phyloP scores from a whole-genome alignment of 352 stramenopile genomes.

The Pythium sp. region DNA sequence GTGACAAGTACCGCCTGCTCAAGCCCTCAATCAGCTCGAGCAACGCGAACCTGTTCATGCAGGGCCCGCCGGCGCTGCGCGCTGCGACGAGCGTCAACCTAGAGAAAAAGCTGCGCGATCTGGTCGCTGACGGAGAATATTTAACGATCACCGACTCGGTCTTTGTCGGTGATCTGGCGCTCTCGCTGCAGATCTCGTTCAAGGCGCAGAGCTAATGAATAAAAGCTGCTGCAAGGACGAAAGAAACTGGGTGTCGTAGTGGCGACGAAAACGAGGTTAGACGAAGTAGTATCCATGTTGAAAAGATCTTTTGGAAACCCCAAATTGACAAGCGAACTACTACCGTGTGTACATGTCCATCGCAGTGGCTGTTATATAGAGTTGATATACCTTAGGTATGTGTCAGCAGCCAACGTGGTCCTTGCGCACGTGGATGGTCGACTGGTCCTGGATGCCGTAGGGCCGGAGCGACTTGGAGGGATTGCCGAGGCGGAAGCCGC shows the following conservation, averaged over 20 bases:
- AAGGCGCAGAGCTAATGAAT: background rate
- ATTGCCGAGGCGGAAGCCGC: background rate
- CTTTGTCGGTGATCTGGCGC: constrained; percentile 80
- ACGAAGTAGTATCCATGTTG: background rate
- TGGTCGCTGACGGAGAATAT: constrained; percentile 87
- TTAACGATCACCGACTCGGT: constrained; percentile 95
- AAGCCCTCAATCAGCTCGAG: constrained; percentile 74
- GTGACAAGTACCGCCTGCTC: constrained; percentile 54
- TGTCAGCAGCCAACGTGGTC: background rate
- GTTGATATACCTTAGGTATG: background rate
- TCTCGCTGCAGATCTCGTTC: constrained; percentile 68
- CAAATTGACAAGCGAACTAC: background rate
- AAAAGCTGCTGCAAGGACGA: background rate
- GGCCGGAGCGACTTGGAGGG: background rate
- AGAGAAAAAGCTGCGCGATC: constrained; percentile 82
- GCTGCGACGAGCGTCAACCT: constrained; percentile 91
- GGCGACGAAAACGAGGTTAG: background rate
- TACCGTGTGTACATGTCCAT: background rate
- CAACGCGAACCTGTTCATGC: constrained; percentile 75
- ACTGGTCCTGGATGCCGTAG: background rate
- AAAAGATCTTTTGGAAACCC: background rate
- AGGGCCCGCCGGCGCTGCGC: constrained; percentile 77
- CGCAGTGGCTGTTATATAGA: background rate
- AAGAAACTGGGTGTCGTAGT: background rate
- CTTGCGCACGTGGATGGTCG: background rate